Evolutionary conservation across 2,329 filamentous ascomycete genomes (phyloP).

Genomic region (Colletotrichum sp.): DNA sequence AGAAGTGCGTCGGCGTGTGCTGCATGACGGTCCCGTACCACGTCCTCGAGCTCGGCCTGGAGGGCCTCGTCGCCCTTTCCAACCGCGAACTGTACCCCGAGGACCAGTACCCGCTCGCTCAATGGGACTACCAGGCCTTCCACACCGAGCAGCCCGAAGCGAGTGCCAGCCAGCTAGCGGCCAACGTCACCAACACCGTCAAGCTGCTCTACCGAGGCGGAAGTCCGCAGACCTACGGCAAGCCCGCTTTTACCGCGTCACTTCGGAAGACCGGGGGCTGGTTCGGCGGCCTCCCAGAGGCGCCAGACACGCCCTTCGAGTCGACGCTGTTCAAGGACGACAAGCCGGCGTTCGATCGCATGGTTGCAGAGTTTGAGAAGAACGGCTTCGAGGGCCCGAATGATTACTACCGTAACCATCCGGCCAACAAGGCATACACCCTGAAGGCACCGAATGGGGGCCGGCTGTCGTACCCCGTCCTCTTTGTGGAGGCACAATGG

Average conservation of each 20-base stretch:
- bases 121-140: slow-evolving; percentile 34
- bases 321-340: not conserved
- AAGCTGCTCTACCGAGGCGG: slow-evolving; percentile 12
- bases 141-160: slow-evolving; percentile 30
- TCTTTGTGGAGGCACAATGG: slow-evolving; percentile 38
- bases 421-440: slow-evolving; percentile 43
- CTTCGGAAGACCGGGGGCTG: slow-evolving; percentile 21
- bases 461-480: slow-evolving; percentile 35
- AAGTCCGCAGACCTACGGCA: not conserved
- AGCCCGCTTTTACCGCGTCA: not conserved
- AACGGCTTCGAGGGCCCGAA: slow-evolving; percentile 64
- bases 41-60: slow-evolving; percentile 41
- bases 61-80: slow-evolving; percentile 34
- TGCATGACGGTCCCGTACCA: slow-evolving; percentile 43
- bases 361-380: slow-evolving; percentile 91
- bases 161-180: slow-evolving; percentile 19
- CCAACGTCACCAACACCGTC: slow-evolving; percentile 19
- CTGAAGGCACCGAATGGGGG: slow-evolving; percentile 27
- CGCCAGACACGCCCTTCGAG: slow-evolving; percentile 1
- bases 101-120: slow-evolving; percentile 38
- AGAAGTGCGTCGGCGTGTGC: slow-evolving; percentile 26
- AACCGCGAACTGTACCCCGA: slow-evolving; percentile 50
- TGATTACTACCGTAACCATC: slow-evolving; percentile 44
- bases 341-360: slow-evolving; percentile 65
- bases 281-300: slow-evolving; percentile 8